Percentiles rank a stretch among this genome's conserved stretches.
phyloP scores from a whole-genome alignment of 306 rosid species.

The Castanospermum australe region DNA sequence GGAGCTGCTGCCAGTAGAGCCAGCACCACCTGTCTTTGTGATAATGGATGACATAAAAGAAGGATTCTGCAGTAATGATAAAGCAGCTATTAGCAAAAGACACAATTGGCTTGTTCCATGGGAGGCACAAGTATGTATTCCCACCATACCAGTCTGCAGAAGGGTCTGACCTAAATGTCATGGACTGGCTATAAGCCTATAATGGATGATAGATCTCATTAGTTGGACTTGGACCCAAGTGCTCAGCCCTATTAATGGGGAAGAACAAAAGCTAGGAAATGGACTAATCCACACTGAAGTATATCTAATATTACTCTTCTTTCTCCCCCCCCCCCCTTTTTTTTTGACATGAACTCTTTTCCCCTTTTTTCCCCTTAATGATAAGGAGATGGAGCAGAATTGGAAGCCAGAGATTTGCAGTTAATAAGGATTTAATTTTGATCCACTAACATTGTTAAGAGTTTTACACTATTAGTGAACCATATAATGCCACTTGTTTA shows the following conservation, averaged over 20 bases:
- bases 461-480: too few relatives aligned
- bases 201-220: slow-evolving; percentile 16
- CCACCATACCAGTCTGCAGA: not conserved
- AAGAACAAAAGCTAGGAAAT: not conserved
- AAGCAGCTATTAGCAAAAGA: slow-evolving; percentile 11
- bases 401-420: slow-evolving; percentile 6
- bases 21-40: slow-evolving; percentile 54
- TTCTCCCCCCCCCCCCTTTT: too few relatives aligned
- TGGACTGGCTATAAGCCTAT: not conserved
- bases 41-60: slow-evolving; percentile 53
- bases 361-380: not conserved
- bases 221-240: not conserved
- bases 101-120: not conserved
- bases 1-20: slow-evolving; percentile 61
- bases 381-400: not conserved
- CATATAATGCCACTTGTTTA: too few relatives aligned
- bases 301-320: not conserved
- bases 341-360: too few relatives aligned
- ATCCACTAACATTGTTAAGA: too few relatives aligned
- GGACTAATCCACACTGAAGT: not conserved
- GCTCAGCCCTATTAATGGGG: not conserved
- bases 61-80: slow-evolving; percentile 46
- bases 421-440: too few relatives aligned
- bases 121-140: not conserved
- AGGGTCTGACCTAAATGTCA: not conserved